Conservation (phyloP, 106 monocot species). For the Platanthera guangdongensis region DNA sequence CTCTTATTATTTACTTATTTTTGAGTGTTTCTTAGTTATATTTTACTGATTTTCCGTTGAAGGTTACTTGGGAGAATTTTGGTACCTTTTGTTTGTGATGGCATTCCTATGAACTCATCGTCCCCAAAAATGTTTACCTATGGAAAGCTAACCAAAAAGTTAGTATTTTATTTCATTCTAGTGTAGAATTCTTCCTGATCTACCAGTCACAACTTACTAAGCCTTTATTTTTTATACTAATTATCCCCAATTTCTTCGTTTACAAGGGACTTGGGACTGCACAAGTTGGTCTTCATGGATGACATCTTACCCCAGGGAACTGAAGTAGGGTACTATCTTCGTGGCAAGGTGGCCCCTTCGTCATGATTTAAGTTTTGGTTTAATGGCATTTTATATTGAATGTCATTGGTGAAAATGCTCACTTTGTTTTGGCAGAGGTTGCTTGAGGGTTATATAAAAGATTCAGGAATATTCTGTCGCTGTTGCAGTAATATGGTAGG, state of each 20-base stretch:
- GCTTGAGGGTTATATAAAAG: slow-evolving; percentile 90
- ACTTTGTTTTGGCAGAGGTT: slow-evolving; percentile 43
- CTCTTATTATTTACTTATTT: neutral
- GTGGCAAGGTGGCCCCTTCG: slow-evolving; percentile 59
- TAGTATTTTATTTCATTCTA: slow-evolving; percentile 9
- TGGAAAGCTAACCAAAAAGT: slow-evolving; percentile 88
- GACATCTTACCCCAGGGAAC: slow-evolving; percentile 91
- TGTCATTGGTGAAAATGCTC: neutral
- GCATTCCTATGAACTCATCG: slow-evolving; percentile 25
- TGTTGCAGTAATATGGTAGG: slow-evolving; percentile 85
- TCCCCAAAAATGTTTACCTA: slow-evolving; percentile 44
- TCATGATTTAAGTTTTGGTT: neutral
- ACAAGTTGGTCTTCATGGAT: slow-evolving; percentile 89
- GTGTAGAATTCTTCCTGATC: neutral
- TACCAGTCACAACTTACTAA: neutral
- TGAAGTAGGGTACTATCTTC: slow-evolving; percentile 87
- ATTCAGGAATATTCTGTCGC: slow-evolving; percentile 73
- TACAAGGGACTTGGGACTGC: slow-evolving; percentile 74
- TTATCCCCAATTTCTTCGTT: slow-evolving; percentile 6
- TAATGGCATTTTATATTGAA: neutral
- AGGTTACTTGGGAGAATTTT: slow-evolving; percentile 27
- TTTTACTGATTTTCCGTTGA: slow-evolving; percentile 2
- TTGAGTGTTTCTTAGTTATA: neutral
- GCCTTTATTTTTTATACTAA: neutral
- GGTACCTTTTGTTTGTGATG: slow-evolving; percentile 24